Evolutionary conservation across 2,329 filamentous ascomycete genomes (phyloP).

Genomic region (Aspergillus piperis): DNA sequence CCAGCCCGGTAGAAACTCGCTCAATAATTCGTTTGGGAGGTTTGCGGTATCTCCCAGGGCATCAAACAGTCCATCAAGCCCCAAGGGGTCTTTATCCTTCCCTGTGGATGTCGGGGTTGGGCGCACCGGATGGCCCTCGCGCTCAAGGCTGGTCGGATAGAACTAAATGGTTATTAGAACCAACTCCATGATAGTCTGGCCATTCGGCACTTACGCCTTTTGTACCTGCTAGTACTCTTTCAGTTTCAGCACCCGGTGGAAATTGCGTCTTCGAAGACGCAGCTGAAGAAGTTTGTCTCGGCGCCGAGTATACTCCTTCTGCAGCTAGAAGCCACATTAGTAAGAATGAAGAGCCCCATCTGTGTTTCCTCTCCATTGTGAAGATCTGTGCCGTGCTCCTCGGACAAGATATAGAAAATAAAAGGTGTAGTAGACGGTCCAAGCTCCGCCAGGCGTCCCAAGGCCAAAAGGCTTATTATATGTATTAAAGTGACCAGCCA

Average conservation of each 20-base stretch:
- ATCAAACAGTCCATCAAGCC: slow-evolving; percentile 21
- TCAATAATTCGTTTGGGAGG: slow-evolving; percentile 14
- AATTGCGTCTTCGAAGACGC: slow-evolving; percentile 35
- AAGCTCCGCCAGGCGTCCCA: background rate
- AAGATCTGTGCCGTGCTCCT: background rate
- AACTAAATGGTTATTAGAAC: slow-evolving; percentile 26
- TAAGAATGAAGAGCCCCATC: slow-evolving; percentile 31
- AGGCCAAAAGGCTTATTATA: background rate
- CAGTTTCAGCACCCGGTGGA: slow-evolving; percentile 31
- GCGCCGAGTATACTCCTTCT: slow-evolving; percentile 30
- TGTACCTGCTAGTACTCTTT: slow-evolving; percentile 31
- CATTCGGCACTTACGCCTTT: slow-evolving; percentile 32
- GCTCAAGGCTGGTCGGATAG: slow-evolving; percentile 34
- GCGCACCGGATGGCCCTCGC: slow-evolving; percentile 32
- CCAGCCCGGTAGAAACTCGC: background rate
- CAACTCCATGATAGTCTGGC: background rate
- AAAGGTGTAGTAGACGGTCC: background rate
- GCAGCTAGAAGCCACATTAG: slow-evolving; percentile 40
- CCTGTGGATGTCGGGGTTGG: slow-evolving; percentile 28
- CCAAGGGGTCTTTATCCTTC: slow-evolving; percentile 1
- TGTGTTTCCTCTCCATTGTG: slow-evolving; percentile 24
- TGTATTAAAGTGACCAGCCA: background rate
- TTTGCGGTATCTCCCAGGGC: slow-evolving; percentile 17
- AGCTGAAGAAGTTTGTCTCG: slow-evolving; percentile 21
- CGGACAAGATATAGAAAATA: background rate